Conservation (phyloP, 129 eudicot genomes). For the Escallonia rubra region DNA sequence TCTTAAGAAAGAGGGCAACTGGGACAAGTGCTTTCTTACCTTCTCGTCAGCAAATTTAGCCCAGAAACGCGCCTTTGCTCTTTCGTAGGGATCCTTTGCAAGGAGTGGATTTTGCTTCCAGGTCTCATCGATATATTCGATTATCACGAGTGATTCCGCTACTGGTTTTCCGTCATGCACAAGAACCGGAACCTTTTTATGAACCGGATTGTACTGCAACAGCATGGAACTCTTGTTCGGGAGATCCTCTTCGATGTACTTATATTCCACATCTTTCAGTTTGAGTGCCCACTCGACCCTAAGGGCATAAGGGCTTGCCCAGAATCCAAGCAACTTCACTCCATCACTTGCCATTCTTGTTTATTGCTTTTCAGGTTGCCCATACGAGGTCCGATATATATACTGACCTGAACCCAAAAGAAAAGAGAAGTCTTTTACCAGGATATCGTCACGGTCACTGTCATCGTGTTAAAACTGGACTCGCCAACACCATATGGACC, state of each 20-base stretch:
- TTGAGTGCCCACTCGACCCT: conserved; percentile 26
- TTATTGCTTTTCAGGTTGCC: no score
- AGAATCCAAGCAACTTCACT: conserved; percentile 13
- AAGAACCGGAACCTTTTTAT: neutral
- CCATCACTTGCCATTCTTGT: conserved; percentile 5
- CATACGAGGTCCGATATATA: no score
- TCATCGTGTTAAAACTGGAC: no score
- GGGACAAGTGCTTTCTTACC: conserved; percentile 5
- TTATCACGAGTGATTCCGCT: conserved; percentile 30
- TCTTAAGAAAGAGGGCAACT: no score
- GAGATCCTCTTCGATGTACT: conserved; percentile 29
- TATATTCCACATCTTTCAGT: conserved; percentile 21
- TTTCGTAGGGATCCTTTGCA: no score
- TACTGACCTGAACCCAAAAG: no score
- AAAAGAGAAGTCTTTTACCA: no score
- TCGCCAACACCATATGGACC: no score
- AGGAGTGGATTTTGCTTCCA: conserved; percentile 25
- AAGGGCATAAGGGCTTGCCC: neutral
- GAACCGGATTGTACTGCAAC: conserved; percentile 29
- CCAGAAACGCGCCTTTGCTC: conserved; percentile 29
- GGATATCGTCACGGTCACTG: no score
- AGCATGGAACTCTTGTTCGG: conserved; percentile 30
- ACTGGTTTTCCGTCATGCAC: conserved; percentile 6
- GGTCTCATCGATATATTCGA: conserved; percentile 41
- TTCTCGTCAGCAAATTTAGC: conserved; percentile 33